Base-by-base conservation (phyloP, 257 asterid genomes). In the Ophiorrhiza pumila region DNA sequence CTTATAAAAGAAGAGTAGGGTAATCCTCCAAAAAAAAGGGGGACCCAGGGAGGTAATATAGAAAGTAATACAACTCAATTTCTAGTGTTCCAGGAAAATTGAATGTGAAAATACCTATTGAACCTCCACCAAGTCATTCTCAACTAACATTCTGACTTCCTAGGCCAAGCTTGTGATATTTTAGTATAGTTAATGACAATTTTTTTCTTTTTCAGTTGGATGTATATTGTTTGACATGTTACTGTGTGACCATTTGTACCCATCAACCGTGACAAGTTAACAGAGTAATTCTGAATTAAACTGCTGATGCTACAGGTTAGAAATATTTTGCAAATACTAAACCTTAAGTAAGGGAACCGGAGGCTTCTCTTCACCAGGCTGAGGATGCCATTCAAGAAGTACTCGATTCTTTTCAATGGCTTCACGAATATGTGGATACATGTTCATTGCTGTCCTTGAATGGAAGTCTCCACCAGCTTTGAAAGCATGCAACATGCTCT, bases 381-480 rank as follows among this genome's bases (percentile, higher is more conserved):
- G 85, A 83, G 96, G 96, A 85, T 86, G 77, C 99, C 99, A 95
- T 87, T 95, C 98, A n/a, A 95, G 97, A 74, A 92, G 97, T 76
- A 90, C 99, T 11, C 76, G 79, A 71, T 85, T 88, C 22, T 71
- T 76, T 52, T 91, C 87, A 71, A 94, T 81, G 15, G 99, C 98
- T 69, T 86, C 83, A 66, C 91, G 95, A 77, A 94, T 91, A 80
- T 90, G 97, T 1, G 96, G 92, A 84, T 91, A 94, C 99, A 94
- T 94, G 76, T 90, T 94, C 97, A 94, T 90, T 27, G 99, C 99
- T 53, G 99, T 95, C 81, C 99, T 87, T 1, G 99, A 95, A 78
- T 95, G 99, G 83, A 95, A 95, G 80, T 95, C 99, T 66, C 99
- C 99, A 46, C 99, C 99, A 71, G 99, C 98, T 82, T 79, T 78